phyloP scores from a whole-genome alignment of 1,284 basidiomycete genomes.

The Xerocomus nothofagi region DNA sequence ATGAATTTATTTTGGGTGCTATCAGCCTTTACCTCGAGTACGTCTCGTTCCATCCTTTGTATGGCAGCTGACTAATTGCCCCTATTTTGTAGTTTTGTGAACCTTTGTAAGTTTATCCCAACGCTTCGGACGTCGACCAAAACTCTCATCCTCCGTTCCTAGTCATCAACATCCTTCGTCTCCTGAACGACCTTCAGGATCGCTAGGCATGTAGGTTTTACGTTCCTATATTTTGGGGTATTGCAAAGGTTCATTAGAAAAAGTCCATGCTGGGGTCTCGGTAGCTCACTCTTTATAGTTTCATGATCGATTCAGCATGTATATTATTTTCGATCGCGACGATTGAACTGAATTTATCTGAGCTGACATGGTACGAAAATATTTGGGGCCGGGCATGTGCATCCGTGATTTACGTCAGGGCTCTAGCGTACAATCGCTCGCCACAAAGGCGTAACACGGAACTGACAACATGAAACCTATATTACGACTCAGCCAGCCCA shows the following conservation, averaged over 20 bases:
- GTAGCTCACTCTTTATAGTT: conserved; percentile 12
- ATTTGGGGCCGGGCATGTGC: no score
- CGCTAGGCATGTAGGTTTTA: conserved; percentile 27
- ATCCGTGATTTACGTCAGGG: no score
- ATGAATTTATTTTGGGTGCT: conserved; percentile 85
- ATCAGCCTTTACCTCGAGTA: conserved; percentile 88
- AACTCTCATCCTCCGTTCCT: conserved; percentile 9
- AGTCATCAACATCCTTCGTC: conserved; percentile 78
- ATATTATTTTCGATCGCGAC: conserved; percentile 19
- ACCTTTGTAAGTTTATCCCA: conserved; percentile 62
- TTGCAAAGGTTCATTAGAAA: not conserved
- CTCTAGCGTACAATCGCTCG: not conserved
- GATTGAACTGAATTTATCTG: conserved; percentile 7
- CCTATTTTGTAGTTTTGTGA: conserved; percentile 54
- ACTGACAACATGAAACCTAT: not conserved
- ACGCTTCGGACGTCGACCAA: not conserved
- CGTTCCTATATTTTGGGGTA: not conserved
- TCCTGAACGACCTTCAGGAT: conserved; percentile 58
- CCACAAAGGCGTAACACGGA: not conserved
- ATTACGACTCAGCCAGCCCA: conserved; percentile 6
- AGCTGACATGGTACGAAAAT: not conserved
- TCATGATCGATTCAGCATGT: conserved; percentile 18
- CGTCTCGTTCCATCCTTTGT: conserved; percentile 28
- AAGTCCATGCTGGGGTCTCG: not conserved
- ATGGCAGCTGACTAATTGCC: not conserved